Base-by-base conservation (phyloP, 257 asterid genomes). In the Solanum bulbocastanum region DNA sequence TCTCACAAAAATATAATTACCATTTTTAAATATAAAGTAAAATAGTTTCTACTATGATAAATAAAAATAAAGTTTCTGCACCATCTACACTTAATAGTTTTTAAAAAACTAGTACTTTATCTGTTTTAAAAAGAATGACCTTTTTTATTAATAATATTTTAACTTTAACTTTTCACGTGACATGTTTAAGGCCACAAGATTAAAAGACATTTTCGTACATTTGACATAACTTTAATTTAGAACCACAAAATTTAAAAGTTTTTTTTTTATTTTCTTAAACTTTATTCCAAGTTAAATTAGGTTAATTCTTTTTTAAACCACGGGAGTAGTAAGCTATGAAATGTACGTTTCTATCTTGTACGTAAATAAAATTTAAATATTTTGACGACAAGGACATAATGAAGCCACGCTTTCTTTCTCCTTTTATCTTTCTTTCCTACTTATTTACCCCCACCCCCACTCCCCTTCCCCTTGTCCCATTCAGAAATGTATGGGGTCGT, bases 31-130 rank as follows among this genome's bases (percentile, higher is more conserved):
- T 12, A 30, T 69, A 30, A 12, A 13, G 22, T 30, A 16, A 16
- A 71, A 8, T 33, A 33, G 13, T 71, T 71, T 2, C 42, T 33
- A 71, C 42, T 33, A 71, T 33, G 5, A 68, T 30, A 68, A 3
- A 69, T 15, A 69, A 30, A 68, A 69, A 69, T 32, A 1, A 14
- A 69, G 35, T 65, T 42, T 23, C 32, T 12, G 27, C 35, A 65
- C 18, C 35, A 65, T 65, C 35, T 25, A 25, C 73, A 12, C 18
- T 6, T n/a, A 65, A 4, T 23, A 23, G 20, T 62, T 62, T 62
- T 44, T 44, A 12, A 44, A 44, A 44, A 44, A 44, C 0, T 44
- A 44, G 16, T 44, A 12, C 4, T 42, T 0, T 0, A 0, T 42
- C 5, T 1, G 49, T 3, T 42, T 42, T 11, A 42, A 37, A 42